These are phyloP conservation scores for Conringia planisiliqua DNA, from an alignment of 345 rosid species.

Conservation along the genomic window DNA sequence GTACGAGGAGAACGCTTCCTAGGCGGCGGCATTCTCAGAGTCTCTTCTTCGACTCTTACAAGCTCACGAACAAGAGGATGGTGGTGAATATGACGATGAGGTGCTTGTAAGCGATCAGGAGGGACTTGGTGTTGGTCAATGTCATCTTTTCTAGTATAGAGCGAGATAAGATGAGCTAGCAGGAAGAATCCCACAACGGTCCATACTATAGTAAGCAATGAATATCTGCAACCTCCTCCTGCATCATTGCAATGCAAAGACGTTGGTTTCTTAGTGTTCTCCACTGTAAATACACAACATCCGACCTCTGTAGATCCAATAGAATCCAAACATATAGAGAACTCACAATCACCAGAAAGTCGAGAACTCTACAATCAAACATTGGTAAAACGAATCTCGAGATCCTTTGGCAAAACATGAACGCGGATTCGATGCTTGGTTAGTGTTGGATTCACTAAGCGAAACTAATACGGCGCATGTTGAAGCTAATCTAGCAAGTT, in stretches of 20 bases:
- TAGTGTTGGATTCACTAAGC: neutral
- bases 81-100: conserved; percentile 35
- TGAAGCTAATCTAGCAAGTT: neutral
- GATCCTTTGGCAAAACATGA: no score
- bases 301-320: conserved; percentile 46
- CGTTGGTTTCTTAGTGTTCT: conserved; percentile 62
- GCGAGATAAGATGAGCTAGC: conserved; percentile 53
- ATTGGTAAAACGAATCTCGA: no score
- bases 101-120: conserved; percentile 5
- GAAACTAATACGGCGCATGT: neutral
- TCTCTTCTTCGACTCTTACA: conserved; percentile 74
- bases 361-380: neutral
- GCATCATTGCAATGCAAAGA: conserved; percentile 63
- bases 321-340: neutral
- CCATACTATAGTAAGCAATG: conserved; percentile 56
- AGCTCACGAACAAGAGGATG: conserved; percentile 52
- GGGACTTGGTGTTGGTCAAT: conserved; percentile 29
- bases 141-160: conserved; percentile 40
- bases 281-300: conserved; percentile 53
- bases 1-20: conserved; percentile 80
- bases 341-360: neutral
- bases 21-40: conserved; percentile 71
- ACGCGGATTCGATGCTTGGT: neutral
- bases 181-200: conserved; percentile 69
- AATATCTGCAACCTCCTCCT: conserved; percentile 69